Conservation (phyloP, 495 filamentous ascomycete species). For the Astrothelium macrocarpum region DNA sequence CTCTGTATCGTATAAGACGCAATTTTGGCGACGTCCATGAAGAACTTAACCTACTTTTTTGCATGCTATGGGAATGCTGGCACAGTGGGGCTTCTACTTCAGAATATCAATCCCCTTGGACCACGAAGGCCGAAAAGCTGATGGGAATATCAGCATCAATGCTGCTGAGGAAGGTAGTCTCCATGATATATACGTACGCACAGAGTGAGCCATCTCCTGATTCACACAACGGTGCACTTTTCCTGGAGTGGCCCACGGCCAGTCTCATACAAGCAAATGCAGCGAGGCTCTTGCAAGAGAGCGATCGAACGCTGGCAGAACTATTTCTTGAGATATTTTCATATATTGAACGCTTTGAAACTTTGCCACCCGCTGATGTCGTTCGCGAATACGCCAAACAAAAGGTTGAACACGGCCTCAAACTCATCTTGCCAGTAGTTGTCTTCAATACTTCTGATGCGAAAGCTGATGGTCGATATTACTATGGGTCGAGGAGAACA, state of each 20-base stretch:
- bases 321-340: not conserved
- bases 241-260: not conserved
- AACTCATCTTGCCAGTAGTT: not conserved
- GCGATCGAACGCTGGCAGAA: not conserved
- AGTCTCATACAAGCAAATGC: not conserved
- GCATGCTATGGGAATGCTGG: not conserved
- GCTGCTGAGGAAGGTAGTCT: not conserved
- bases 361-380: not conserved
- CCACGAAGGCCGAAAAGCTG: not conserved
- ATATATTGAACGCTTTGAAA: not conserved
- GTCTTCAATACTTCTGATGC: not conserved
- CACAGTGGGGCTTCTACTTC: not conserved
- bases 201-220: not conserved
- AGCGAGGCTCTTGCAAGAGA: not conserved
- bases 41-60: not conserved
- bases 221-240: not conserved
- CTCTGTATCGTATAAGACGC: not conserved
- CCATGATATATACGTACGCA: not conserved
- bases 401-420: not conserved
- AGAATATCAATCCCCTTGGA: not conserved
- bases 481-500: not conserved
- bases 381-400: not conserved
- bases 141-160: not conserved
- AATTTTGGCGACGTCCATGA: not conserved
- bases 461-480: not conserved